Conservation (phyloP, 768 basidiomycete species). For the Mrakia blollopis region DNA sequence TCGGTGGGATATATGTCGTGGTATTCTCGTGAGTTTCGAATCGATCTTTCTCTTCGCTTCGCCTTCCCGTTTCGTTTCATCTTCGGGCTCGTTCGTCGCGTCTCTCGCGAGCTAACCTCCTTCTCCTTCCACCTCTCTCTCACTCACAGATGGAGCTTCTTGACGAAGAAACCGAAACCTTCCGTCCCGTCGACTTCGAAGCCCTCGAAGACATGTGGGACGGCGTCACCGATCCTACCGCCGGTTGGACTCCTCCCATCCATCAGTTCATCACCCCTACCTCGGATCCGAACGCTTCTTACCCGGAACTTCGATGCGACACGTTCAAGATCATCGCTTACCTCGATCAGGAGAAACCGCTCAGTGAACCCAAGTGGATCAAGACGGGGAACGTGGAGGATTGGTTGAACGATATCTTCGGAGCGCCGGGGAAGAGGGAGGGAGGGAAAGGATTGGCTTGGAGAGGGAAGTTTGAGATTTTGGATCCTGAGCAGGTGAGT, state of each 20-base stretch:
- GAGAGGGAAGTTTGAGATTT: constrained; percentile 87
- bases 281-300: constrained; percentile 4
- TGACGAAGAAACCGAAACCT: constrained; percentile 34
- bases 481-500: constrained; percentile 91
- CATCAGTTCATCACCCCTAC: constrained; percentile 34
- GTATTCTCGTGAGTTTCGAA: constrained; percentile 41
- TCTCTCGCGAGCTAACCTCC: background rate
- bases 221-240: constrained; percentile 24
- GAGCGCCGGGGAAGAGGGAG: constrained; percentile 29
- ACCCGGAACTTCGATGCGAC: constrained; percentile 28
- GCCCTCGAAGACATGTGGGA: constrained; percentile 32
- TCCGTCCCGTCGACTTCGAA: constrained; percentile 29
- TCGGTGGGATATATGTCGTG: constrained; percentile 34
- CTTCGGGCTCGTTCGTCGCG: background rate
- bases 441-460: constrained; percentile 50
- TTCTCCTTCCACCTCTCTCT: constrained; percentile 15
- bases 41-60: background rate
- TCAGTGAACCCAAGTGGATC: constrained; percentile 96
- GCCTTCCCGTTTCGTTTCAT: background rate
- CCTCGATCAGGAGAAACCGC: constrained; percentile 78
- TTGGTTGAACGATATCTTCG: constrained; percentile 67
- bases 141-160: constrained; percentile 33
- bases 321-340: constrained; percentile 65
- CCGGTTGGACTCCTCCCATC: constrained; percentile 52
- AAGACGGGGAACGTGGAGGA: constrained; percentile 90